Base-by-base conservation (phyloP, 2,329 filamentous ascomycete species). In the Colletotrichum paranaense region DNA sequence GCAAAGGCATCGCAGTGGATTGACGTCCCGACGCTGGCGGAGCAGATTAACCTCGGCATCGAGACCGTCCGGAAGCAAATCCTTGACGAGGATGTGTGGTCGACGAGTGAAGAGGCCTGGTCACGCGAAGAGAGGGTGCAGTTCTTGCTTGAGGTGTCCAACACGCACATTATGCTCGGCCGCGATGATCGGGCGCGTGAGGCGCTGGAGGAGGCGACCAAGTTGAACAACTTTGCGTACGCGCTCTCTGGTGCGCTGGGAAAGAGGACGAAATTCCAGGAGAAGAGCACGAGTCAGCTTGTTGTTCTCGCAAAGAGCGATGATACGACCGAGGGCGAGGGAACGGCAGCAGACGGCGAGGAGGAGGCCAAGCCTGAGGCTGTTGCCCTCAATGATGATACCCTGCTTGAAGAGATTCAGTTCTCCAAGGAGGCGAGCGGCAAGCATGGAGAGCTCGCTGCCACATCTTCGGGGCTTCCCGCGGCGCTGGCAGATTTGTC, bases 331-430 rank as follows among this genome's bases (percentile, higher is more conserved):
- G 62, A 68, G 5, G 75, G 70, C 4, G 75, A 74, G 1, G 77
- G 75, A 28, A 5, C 8, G 3, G 19, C 42, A n/a, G 19, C 42
- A n/a, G 75, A 79, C 5, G 77, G 42, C 3, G 78, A 78, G 60
- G 75, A 78, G 0, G 74, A 78, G 2, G 77, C 78, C 1, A 84
- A 83, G 28, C 95, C 95, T 0, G 89, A 92, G 77, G 92, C 92
- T 3, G 81, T 98, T 16, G 89, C 93, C 46, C 85, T 98, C 4
- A 97, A 98, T 79, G 94, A 99, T 78, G 97, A 99, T 80, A 98
- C 97, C 0, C 87, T 99, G 0, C 87, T 98, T 2, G 97, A 99
- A 80, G 90, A 91, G 3, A 96, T 99, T 52, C 88, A 93, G 0
- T 75, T 98, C 79, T 89, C 90, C 0, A 89, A 91, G 67, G 85